Conservation (phyloP, 352 stramenopile genomes). For the Pythium aristosporum region DNA sequence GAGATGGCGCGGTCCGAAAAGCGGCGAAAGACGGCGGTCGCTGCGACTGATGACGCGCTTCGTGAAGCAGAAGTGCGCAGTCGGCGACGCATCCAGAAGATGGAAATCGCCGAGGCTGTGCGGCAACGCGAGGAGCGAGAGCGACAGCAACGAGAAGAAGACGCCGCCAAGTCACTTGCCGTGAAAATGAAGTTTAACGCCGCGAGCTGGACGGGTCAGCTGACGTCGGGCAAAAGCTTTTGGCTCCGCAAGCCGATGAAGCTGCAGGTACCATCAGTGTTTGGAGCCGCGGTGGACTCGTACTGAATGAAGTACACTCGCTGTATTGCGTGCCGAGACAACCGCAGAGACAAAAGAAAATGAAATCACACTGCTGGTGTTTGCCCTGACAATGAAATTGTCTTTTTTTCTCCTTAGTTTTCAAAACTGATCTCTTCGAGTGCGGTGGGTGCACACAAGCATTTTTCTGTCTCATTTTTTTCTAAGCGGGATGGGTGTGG, state of each 20-base stretch:
- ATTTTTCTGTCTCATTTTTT: slow-evolving; percentile 18
- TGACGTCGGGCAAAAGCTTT: slow-evolving; percentile 46
- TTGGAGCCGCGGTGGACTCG: slow-evolving; percentile 36
- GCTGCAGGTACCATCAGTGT: slow-evolving; percentile 45
- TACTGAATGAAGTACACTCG: slow-evolving; percentile 1
- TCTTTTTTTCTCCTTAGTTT: slow-evolving; percentile 15
- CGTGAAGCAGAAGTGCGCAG: slow-evolving; percentile 77
- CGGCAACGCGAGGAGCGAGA: slow-evolving; percentile 63
- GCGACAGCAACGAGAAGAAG: slow-evolving; percentile 41
- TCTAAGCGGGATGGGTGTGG: slow-evolving; percentile 12
- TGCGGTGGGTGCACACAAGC: slow-evolving; percentile 3
- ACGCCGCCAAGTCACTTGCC: slow-evolving; percentile 40
- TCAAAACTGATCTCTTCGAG: slow-evolving; percentile 26
- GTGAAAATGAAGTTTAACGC: slow-evolving; percentile 69
- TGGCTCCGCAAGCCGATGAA: slow-evolving; percentile 65
- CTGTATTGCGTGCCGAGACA: too few relatives aligned
- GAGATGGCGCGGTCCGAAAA: slow-evolving; percentile 79
- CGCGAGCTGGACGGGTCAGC: slow-evolving; percentile 49
- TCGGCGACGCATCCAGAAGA: slow-evolving; percentile 59
- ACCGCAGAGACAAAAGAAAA: too few relatives aligned
- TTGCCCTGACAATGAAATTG: background rate
- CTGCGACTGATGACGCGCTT: slow-evolving; percentile 77
- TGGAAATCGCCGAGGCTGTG: slow-evolving; percentile 68
- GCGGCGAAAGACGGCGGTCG: slow-evolving; percentile 67
- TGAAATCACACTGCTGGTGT: background rate